phyloP scores from a whole-genome alignment of 2,329 filamentous ascomycete species.

The Eurotiales sp. region DNA sequence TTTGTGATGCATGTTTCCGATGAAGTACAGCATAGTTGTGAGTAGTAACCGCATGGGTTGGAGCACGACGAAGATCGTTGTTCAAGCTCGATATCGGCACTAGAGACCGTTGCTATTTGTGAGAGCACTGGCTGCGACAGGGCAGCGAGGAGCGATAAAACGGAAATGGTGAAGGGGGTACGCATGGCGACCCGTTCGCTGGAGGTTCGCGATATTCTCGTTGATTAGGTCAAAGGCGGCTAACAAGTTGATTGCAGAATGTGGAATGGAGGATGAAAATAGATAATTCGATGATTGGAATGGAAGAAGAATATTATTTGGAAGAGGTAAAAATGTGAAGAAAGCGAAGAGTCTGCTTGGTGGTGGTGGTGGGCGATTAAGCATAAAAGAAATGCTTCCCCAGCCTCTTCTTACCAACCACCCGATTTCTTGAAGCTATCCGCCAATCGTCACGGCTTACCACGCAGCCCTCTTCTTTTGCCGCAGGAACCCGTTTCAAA shows the following conservation, averaged over 20 bases:
- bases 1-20: constrained; percentile 50
- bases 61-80: constrained; percentile 35
- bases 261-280: not conserved
- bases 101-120: constrained; percentile 29
- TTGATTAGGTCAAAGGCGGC: too few species aligned
- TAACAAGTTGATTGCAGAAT: too few species aligned
- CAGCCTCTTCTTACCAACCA: constrained; percentile 18
- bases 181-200: constrained; percentile 24
- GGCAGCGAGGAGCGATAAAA: constrained; percentile 26
- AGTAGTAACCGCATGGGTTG: constrained; percentile 51
- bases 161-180: constrained; percentile 19
- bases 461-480: not conserved
- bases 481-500: not conserved
- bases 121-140: constrained; percentile 18
- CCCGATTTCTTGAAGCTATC: constrained; percentile 14
- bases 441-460: constrained; percentile 5
- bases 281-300: constrained; percentile 7
- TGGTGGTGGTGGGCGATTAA: constrained; percentile 9
- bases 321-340: constrained; percentile 1
- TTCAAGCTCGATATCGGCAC: constrained; percentile 24
- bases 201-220: too few species aligned
- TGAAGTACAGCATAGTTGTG: constrained; percentile 48
- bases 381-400: constrained; percentile 6
- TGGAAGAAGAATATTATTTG: not conserved
- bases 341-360: constrained; percentile 3